Evolutionary conservation across 345 rosid species (phyloP), one percentile per base, ranked within the genome.

Genomic region (Arabis alpina): DNA sequence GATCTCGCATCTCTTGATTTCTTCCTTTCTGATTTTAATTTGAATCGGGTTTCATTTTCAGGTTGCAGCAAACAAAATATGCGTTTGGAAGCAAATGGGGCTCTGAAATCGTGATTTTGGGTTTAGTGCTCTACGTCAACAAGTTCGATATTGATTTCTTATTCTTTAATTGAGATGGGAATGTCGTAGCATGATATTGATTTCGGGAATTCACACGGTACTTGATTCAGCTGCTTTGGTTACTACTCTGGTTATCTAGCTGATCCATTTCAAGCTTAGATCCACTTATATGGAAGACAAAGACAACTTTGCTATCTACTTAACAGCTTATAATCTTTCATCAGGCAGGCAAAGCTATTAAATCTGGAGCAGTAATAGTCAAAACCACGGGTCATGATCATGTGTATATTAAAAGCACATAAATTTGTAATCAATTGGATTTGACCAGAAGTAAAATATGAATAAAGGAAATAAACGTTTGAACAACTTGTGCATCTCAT

Each of bases 91-190:
- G 91, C 91, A 40, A 85, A 37, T 75, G 98, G 97, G 61, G 62
- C 65, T 77, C 85, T 95, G 71, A 95, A 86, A 85, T 90, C 92
- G 63, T 27, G 99, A 95, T 77, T 95, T 95, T 84, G 99, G 99
- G 50, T 79, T 95, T 76, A 95, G 99, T 70, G 99, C 99, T 39
- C 78, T 95, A 25, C 98, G 97, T 74, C 99, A 95, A 72, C 99
- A 95, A 92, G 96, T 95, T 79, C 88, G n/a, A 10, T 47, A 1
- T 36, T 56, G 15, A 30, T 45, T 44, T 54, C 66, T 34, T 55
- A 39, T 65, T 69, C 27, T 19, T 5, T 40, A 23, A 19, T 48
- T 62, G 2, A n/a, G 1, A n/a, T 19, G 44, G 48, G 32, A 39
- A 53, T 59, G 19, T 13, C 42, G 16, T 45, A 54, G 47, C 50